Evolutionary conservation across 805 yeast species (phyloP).

Genomic region (Metschnikowia matae): DNA sequence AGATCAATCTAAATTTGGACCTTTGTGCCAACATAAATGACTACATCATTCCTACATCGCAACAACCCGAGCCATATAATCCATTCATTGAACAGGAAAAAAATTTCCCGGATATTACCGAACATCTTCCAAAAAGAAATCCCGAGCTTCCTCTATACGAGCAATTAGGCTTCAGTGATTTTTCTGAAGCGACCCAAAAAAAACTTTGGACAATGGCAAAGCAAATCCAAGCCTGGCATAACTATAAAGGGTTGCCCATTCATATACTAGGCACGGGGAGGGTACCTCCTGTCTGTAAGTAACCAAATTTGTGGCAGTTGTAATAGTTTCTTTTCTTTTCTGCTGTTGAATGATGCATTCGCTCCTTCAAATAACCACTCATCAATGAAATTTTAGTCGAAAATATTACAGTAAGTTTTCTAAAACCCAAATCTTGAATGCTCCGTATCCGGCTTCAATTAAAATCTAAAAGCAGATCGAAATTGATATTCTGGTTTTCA

Average conservation of each 20-base stretch:
- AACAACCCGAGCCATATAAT: conserved; percentile 8
- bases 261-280: conserved; percentile 17
- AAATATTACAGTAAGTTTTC: not conserved
- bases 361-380: not conserved
- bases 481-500: conserved; percentile 17
- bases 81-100: conserved; percentile 11
- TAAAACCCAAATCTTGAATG: not conserved
- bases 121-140: not conserved
- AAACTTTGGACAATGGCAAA: conserved; percentile 20
- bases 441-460: not conserved
- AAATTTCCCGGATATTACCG: not conserved
- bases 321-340: not conserved
- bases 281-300: not conserved
- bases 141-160: conserved; percentile 7
- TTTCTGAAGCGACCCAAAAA: conserved; percentile 14
- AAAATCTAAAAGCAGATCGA: conserved; percentile 8
- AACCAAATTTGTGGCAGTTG: not conserved
- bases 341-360: not conserved
- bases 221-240: conserved; percentile 28
- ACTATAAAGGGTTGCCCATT: conserved; percentile 18
- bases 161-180: conserved; percentile 9
- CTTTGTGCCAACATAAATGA: conserved; percentile 2
- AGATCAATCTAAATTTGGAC: conserved; percentile 20
- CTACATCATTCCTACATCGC: not conserved
- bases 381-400: not conserved